A percentile compares a stretch with the other conserved stretches of the same genome.
phyloP scores from a whole-genome alignment of 768 basidiomycete species.

The Xanthoconium stramineum region DNA sequence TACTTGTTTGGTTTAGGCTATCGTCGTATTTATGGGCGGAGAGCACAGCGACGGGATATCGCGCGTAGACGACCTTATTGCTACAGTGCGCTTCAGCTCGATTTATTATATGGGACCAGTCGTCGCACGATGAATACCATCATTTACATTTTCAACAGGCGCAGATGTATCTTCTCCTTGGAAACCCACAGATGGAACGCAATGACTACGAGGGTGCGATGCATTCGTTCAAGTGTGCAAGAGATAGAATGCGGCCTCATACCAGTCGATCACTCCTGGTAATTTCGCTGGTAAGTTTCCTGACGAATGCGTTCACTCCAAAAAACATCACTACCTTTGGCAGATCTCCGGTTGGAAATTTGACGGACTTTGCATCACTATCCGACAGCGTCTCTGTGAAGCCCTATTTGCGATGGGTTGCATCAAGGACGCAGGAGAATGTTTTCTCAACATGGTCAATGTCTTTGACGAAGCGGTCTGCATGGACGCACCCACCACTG shows the following conservation, averaged over 20 bases:
- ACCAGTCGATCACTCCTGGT: not conserved
- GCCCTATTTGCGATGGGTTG: not conserved
- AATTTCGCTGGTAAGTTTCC: not conserved
- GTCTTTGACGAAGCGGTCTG: not conserved
- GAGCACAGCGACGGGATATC: not conserved
- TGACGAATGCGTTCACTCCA: no score
- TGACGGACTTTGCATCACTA: not conserved
- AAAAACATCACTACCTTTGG: not conserved
- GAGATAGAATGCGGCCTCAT: not conserved
- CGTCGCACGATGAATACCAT: not conserved
- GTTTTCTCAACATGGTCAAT: not conserved
- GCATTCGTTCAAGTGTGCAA: not conserved
- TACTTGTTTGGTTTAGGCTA: not conserved
- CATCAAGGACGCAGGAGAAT: not conserved
- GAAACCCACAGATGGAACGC: not conserved
- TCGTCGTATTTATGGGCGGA: not conserved
- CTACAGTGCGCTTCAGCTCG: not conserved
- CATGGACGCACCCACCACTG: no score
- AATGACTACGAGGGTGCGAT: not conserved
- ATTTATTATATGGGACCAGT: not conserved
- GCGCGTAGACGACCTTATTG: not conserved
- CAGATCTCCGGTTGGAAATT: slow-evolving; percentile 1
- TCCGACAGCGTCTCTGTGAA: not conserved
- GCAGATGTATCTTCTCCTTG: not conserved
- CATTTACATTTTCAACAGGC: not conserved